Percentiles rank a stretch among this genome's conserved stretches.
Evolutionary conservation across 768 basidiomycete genomes (phyloP).

Genomic region (Dentipellis sp.): DNA sequence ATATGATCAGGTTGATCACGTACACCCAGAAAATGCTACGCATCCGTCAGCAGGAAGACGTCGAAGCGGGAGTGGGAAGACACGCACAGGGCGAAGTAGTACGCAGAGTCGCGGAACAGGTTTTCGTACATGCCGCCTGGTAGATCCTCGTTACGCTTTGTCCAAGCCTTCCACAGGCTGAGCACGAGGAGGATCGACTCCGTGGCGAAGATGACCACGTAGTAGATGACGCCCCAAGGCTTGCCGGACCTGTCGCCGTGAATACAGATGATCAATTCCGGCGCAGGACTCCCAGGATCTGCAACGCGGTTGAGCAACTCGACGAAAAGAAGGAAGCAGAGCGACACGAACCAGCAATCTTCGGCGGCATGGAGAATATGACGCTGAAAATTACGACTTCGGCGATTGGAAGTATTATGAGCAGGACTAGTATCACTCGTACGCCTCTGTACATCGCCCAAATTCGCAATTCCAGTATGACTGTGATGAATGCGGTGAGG

Average conservation of each 20-base stretch:
- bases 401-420: constrained; percentile 12
- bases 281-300: constrained; percentile 25
- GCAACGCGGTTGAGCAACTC: background rate
- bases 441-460: constrained; percentile 9
- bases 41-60: background rate
- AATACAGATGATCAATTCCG: constrained; percentile 25
- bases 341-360: background rate
- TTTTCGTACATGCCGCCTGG: constrained; percentile 20
- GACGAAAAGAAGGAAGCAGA: background rate
- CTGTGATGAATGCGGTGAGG: background rate
- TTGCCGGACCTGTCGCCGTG: constrained; percentile 22
- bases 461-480: background rate
- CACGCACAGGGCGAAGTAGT: constrained; percentile 26
- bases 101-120: constrained; percentile 22
- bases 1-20: background rate
- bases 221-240: constrained; percentile 27
- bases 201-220: constrained; percentile 19
- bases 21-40: background rate
- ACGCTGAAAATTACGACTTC: constrained; percentile 22
- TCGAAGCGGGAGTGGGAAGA: no score
- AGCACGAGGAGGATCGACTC: constrained; percentile 23
- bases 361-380: constrained; percentile 20
- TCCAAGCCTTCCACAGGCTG: constrained; percentile 14
- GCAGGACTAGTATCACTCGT: constrained; percentile 5
- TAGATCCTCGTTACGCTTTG: constrained; percentile 4